Conservation (phyloP, 1,284 basidiomycete genomes). For the Erythrobasidium hasegawianum region DNA sequence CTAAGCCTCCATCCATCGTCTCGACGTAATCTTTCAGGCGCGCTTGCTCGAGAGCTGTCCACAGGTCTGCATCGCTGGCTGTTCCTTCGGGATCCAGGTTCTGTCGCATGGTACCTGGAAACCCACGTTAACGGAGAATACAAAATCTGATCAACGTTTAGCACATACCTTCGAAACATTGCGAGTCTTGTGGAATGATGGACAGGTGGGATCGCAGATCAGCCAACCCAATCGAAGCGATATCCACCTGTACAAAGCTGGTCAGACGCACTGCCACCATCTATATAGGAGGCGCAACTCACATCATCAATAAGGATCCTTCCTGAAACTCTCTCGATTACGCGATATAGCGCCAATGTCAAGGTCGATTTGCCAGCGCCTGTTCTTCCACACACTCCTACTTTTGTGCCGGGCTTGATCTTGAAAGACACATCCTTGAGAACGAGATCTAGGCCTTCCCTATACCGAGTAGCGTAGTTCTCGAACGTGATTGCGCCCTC, state of each 20-base stretch:
- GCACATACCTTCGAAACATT: conserved; percentile 62
- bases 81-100: conserved; percentile 85
- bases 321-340: conserved; percentile 76
- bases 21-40: conserved; percentile 48
- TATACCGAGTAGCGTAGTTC: conserved; percentile 40
- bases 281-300: background rate
- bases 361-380: conserved; percentile 72
- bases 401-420: conserved; percentile 41
- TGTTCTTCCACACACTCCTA: conserved; percentile 45
- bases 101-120: conserved; percentile 61
- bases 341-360: conserved; percentile 76
- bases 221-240: conserved; percentile 77
- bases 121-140: too few relatives aligned
- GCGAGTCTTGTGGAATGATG: conserved; percentile 75
- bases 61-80: conserved; percentile 73
- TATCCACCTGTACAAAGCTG: conserved; percentile 72
- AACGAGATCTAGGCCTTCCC: conserved; percentile 40
- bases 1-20: conserved; percentile 31
- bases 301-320: conserved; percentile 56
- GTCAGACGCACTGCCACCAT: conserved; percentile 17
- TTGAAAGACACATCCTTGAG: conserved; percentile 41
- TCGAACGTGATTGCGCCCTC: conserved; percentile 42
- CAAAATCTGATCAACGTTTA: too few relatives aligned
- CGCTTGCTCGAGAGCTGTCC: conserved; percentile 61
- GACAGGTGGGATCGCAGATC: conserved; percentile 63